Conservation (phyloP, 306 rosid species). For the Boehmeria nivea region DNA sequence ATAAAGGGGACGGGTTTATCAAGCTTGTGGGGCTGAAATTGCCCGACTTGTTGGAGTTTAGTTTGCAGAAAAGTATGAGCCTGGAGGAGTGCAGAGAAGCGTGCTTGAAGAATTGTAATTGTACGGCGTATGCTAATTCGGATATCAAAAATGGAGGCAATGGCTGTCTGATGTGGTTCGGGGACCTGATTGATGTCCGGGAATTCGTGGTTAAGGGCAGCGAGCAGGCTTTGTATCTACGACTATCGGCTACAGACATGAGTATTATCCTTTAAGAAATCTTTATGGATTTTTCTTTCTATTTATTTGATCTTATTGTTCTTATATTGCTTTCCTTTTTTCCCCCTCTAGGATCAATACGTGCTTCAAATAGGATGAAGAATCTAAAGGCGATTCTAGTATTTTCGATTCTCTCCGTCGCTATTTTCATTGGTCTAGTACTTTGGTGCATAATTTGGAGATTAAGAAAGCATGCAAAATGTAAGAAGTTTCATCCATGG, state of each 20-base stretch:
- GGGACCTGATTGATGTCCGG: too few relatives aligned
- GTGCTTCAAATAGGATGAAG: too few relatives aligned
- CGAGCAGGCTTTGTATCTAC: conserved; percentile 13
- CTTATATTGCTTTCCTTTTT: not conserved
- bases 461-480: too few relatives aligned
- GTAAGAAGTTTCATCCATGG: too few relatives aligned
- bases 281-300: not conserved
- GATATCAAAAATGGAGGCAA: conserved; percentile 21
- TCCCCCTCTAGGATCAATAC: not conserved
- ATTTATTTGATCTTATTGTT: not conserved
- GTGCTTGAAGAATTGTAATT: conserved; percentile 39
- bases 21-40: conserved; percentile 25
- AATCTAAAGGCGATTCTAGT: too few relatives aligned
- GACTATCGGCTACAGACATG: conserved; percentile 12
- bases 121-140: conserved; percentile 36
- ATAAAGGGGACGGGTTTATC: conserved; percentile 22
- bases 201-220: not conserved
- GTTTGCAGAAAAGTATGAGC: conserved; percentile 18
- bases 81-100: conserved; percentile 20
- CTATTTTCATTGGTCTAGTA: too few relatives aligned
- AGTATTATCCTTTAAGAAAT: not conserved
- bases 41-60: conserved; percentile 13
- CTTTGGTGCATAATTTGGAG: too few relatives aligned
- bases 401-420: too few relatives aligned
- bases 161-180: conserved; percentile 45